Percentiles rank a stretch among this genome's conserved stretches.
These are phyloP conservation scores for Taxillus chinensis DNA, from an alignment of 164 flowering plant genomes.

Conservation along the genomic window DNA sequence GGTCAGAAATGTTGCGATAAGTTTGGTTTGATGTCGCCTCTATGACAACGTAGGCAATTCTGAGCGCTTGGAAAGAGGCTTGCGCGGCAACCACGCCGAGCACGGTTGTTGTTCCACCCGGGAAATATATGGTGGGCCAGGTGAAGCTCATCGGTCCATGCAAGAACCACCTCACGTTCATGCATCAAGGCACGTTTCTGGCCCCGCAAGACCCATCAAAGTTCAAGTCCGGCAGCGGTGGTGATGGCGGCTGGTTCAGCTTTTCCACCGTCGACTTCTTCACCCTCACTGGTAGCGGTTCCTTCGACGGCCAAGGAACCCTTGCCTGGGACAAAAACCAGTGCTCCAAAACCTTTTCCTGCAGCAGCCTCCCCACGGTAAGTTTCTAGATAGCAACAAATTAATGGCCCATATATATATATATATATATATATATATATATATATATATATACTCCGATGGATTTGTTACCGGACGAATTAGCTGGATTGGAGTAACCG, in stretches of 20 bases:
- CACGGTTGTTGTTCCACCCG: background rate
- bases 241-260: background rate
- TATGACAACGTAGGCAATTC: background rate
- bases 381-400: background rate
- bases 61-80: background rate
- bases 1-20: background rate
- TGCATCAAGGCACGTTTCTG: background rate
- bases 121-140: background rate
- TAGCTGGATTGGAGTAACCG: background rate
- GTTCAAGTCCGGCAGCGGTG: background rate
- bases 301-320: background rate
- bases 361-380: background rate
- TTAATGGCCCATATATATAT: background rate
- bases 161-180: background rate
- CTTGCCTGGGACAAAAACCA: background rate
- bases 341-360: background rate
- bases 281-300: background rate
- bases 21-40: background rate
- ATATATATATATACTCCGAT: too few species aligned
- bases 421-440: too few species aligned
- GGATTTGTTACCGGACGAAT: too few species aligned
- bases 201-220: background rate
- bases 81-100: background rate
- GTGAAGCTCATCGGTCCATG: background rate
- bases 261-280: background rate